Percentiles rank a stretch among this genome's conserved stretches.
These are phyloP conservation scores for Incumbomyces lentus DNA, from an alignment of 2,329 filamentous ascomycete genomes.

Conservation along the genomic window DNA sequence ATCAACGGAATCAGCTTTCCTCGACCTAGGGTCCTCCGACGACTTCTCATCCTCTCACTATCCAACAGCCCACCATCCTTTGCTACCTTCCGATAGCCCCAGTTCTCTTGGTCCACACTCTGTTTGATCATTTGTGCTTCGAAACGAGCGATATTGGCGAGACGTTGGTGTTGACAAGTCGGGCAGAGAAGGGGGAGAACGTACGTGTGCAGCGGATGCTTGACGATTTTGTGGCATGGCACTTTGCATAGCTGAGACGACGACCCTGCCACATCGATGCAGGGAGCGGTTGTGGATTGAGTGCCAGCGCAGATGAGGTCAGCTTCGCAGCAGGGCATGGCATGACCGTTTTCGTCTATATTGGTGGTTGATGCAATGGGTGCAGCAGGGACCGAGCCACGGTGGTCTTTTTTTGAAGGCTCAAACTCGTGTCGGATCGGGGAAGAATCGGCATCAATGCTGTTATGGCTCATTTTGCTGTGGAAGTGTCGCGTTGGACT, in stretches of 20 bases:
- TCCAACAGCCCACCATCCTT: conserved; percentile 2
- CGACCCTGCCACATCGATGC: neutral
- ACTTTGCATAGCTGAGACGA: neutral
- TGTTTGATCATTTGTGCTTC: conserved; percentile 3
- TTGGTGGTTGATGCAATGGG: no score
- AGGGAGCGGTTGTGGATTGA: no score
- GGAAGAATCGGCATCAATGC: no score
- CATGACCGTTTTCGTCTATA: no score
- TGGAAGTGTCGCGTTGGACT: no score
- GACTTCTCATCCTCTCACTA: neutral
- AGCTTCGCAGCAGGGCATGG: no score
- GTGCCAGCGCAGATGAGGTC: no score
- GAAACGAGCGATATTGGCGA: conserved; percentile 9
- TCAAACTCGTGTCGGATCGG: no score
- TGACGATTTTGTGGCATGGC: conserved; percentile 1
- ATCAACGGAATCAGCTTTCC: conserved; percentile 5
- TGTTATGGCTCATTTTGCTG: no score
- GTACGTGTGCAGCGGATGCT: conserved; percentile 14
- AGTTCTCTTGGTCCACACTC: neutral
- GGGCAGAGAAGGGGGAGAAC: conserved; percentile 10
- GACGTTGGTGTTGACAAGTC: conserved; percentile 9
- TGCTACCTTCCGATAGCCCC: neutral
- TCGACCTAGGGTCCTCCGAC: neutral
- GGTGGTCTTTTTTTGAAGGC: no score
- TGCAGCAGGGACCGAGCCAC: no score